Evolutionary conservation across 2,329 filamentous ascomycete genomes (phyloP).

Genomic region (Penicillium olsonii): DNA sequence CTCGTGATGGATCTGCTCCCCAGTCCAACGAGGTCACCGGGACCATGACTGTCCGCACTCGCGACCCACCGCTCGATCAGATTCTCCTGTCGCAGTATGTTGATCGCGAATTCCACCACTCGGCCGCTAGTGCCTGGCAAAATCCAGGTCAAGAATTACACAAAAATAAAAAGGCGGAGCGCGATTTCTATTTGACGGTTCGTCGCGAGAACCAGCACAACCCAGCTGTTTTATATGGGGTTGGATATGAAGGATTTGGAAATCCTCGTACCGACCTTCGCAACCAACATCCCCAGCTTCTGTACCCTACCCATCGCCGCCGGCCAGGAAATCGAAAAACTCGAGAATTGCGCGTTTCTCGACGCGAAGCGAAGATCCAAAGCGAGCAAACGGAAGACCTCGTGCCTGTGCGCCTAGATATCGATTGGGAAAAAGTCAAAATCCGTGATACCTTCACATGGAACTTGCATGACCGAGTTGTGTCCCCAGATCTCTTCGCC

Average conservation of each 20-base stretch:
- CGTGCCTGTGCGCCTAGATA: constrained; percentile 85
- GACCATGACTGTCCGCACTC: constrained; percentile 34
- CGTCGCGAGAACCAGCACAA: constrained; percentile 60
- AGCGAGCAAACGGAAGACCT: constrained; percentile 89
- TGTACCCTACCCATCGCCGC: constrained; percentile 78
- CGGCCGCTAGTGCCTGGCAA: constrained; percentile 54
- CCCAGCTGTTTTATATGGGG: constrained; percentile 62
- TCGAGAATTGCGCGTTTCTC: constrained; percentile 69
- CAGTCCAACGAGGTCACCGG: constrained; percentile 41
- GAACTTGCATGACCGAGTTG: constrained; percentile 90
- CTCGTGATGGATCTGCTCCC: constrained; percentile 59
- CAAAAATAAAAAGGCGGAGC: constrained; percentile 65
- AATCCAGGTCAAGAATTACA: constrained; percentile 60
- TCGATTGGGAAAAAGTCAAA: constrained; percentile 94
- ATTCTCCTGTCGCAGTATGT: constrained; percentile 65
- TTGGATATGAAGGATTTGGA: constrained; percentile 83
- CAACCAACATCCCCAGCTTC: constrained; percentile 64
- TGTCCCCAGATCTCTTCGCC: constrained; percentile 78
- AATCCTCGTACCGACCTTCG: constrained; percentile 79
- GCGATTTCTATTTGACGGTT: constrained; percentile 68
- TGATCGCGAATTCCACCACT: constrained; percentile 63
- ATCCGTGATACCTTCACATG: constrained; percentile 97
- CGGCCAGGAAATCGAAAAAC: constrained; percentile 76
- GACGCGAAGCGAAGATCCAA: constrained; percentile 80
- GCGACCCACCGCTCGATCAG: constrained; percentile 49